phyloP scores from a whole-genome alignment of 2,329 filamentous ascomycete genomes.

The Aschersonia sp. region DNA sequence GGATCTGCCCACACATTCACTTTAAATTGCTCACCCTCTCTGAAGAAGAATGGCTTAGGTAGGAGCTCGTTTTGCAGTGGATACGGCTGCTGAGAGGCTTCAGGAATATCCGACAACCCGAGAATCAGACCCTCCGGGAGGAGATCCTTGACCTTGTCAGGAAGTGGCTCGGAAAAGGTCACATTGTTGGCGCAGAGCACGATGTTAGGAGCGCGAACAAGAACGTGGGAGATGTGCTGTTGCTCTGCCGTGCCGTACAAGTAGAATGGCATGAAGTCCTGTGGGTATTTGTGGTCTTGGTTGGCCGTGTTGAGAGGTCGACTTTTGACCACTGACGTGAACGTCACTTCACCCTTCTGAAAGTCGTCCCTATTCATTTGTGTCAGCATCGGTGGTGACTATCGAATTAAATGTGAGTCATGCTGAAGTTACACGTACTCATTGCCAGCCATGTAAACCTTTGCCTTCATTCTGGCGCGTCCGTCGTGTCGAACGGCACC shows the following conservation, averaged over 20 bases:
- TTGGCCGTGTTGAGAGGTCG: slow-evolving; percentile 9
- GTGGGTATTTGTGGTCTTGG: slow-evolving; percentile 15
- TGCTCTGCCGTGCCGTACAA: slow-evolving; percentile 23
- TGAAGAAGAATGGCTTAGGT: not conserved
- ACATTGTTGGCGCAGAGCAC: slow-evolving; percentile 14
- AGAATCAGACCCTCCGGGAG: slow-evolving; percentile 12
- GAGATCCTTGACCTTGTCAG: slow-evolving; percentile 7
- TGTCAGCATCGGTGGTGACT: not conserved
- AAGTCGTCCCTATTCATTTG: not conserved
- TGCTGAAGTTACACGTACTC: not conserved
- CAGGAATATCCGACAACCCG: slow-evolving; percentile 15
- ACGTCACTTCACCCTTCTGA: not conserved
- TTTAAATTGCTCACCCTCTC: not conserved
- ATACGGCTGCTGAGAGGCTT: slow-evolving; percentile 24
- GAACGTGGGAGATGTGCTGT: slow-evolving; percentile 26
- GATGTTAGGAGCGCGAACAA: slow-evolving; percentile 26
- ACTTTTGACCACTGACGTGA: not conserved
- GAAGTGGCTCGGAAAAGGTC: slow-evolving; percentile 3
- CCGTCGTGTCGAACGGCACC: not conserved
- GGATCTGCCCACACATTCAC: not conserved
- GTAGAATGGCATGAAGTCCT: slow-evolving; percentile 25
- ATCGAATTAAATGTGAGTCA: not conserved
- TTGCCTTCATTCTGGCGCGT: slow-evolving; percentile 8
- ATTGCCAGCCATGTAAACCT: slow-evolving; percentile 13
- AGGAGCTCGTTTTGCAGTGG: slow-evolving; percentile 7